Percentiles rank a stretch among this genome's conserved stretches.
phyloP scores from a whole-genome alignment of 2,329 filamentous ascomycete genomes.

The Aspergillus ochraceoroseus region DNA sequence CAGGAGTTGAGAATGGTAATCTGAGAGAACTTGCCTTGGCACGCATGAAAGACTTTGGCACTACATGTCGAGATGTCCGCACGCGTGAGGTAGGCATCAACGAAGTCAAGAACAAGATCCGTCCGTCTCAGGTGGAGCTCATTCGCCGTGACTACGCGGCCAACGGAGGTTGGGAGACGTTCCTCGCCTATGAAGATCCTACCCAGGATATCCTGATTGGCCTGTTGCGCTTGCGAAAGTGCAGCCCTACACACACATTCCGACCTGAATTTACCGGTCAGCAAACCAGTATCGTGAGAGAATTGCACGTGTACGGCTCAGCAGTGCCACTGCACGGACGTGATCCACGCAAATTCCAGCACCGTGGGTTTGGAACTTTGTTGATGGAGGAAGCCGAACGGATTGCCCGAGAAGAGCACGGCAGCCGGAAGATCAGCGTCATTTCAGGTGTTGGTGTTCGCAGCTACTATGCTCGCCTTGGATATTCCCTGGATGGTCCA shows the following conservation, averaged over 20 bases:
- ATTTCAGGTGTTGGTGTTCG: slow-evolving; percentile 97
- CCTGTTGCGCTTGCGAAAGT: slow-evolving; percentile 81
- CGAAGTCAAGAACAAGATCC: slow-evolving; percentile 98
- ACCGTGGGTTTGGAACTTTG: slow-evolving; percentile 92
- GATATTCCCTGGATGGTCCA: slow-evolving; percentile 88
- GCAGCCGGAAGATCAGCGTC: slow-evolving; percentile 88
- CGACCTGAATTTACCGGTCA: slow-evolving; percentile 79
- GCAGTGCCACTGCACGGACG: slow-evolving; percentile 96
- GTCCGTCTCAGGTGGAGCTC: slow-evolving; percentile 91
- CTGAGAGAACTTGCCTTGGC: slow-evolving; percentile 86
- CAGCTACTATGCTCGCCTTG: slow-evolving; percentile 89
- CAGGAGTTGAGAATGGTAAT: slow-evolving; percentile 96
- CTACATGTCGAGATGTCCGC: slow-evolving; percentile 89
- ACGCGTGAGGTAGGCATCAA: slow-evolving; percentile 97
- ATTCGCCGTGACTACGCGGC: slow-evolving; percentile 89
- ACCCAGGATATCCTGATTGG: slow-evolving; percentile 98
- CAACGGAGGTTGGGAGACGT: slow-evolving; percentile 98
- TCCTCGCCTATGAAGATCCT: slow-evolving; percentile 94
- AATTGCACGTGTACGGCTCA: slow-evolving; percentile 93
- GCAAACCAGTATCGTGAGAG: slow-evolving; percentile 84
- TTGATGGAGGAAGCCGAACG: slow-evolving; percentile 97
- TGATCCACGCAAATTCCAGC: slow-evolving; percentile 94
- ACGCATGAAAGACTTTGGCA: slow-evolving; percentile 99
- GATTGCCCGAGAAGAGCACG: slow-evolving; percentile 90
- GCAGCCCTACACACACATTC: slow-evolving; percentile 86